Percentiles rank a stretch among this genome's conserved stretches.
Conservation (phyloP, 495 filamentous ascomycete genomes). For the Aspergillus biplanus region DNA sequence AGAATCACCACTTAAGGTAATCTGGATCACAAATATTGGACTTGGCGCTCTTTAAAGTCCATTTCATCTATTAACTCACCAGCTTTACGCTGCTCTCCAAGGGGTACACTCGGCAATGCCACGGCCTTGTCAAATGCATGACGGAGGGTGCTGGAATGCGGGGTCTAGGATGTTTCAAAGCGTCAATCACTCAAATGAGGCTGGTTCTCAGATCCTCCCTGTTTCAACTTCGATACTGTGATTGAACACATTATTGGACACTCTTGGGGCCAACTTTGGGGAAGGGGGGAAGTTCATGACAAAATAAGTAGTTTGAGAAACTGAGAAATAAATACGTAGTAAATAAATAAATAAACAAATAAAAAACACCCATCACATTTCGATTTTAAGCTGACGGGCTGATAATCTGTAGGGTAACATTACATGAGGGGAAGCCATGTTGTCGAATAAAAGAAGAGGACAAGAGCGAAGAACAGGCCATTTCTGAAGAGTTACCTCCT, state of each 20-base stretch:
- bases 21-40: background rate
- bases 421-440: background rate
- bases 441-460: background rate
- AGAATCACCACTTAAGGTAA: background rate
- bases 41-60: background rate
- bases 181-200: constrained; percentile 22
- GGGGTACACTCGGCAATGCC: background rate
- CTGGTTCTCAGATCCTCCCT: constrained; percentile 16
- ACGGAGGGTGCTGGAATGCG: constrained; percentile 29
- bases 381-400: constrained; percentile 1
- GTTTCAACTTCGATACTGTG: constrained; percentile 19
- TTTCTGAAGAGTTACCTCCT: background rate
- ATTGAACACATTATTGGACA: constrained; percentile 10
- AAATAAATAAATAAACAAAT: background rate
- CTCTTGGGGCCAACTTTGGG: background rate
- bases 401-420: background rate
- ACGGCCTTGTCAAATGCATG: constrained; percentile 12
- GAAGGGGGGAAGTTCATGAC: background rate
- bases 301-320: background rate
- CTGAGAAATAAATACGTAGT: background rate
- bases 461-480: background rate
- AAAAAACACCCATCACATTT: constrained; percentile 13
- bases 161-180: constrained; percentile 30
- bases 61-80: background rate
- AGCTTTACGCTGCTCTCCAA: background rate